A percentile compares a stretch with the other conserved stretches of the same genome.
These are phyloP conservation scores for Madurella fahalii DNA, from an alignment of 2,329 filamentous ascomycete species.

Conservation along the genomic window DNA sequence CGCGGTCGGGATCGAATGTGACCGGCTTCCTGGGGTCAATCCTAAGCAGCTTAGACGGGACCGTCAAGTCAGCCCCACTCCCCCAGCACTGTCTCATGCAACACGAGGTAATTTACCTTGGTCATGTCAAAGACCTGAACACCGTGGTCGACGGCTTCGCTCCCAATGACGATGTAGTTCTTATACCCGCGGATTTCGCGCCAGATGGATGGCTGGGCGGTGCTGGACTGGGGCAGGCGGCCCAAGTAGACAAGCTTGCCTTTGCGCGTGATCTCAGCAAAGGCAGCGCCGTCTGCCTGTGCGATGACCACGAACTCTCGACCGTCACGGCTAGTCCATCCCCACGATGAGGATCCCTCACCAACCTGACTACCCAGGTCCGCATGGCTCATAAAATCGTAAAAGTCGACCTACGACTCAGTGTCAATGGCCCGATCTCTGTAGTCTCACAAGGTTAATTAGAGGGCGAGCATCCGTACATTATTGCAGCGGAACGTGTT, in stretches of 20 bases:
- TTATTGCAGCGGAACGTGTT: conserved; percentile 45
- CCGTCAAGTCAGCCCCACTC: background rate
- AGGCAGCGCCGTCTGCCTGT: conserved; percentile 47
- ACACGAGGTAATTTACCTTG: conserved; percentile 29
- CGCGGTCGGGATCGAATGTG: conserved; percentile 32
- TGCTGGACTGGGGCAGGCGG: conserved; percentile 40
- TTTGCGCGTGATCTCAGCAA: conserved; percentile 43
- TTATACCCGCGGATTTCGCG: conserved; percentile 41
- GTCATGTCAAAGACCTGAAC: conserved; percentile 62
- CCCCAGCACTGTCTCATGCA: background rate
- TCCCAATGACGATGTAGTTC: conserved; percentile 39
- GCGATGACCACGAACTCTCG: conserved; percentile 48
- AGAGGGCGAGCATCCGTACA: background rate
- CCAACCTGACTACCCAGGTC: conserved; percentile 44
- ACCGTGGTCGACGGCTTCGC: conserved; percentile 46
- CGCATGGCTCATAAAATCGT: conserved; percentile 52
- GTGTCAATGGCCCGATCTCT: background rate
- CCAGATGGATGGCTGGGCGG: conserved; percentile 33
- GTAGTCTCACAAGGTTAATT: background rate
- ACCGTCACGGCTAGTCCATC: conserved; percentile 45
- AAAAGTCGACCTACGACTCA: conserved; percentile 40
- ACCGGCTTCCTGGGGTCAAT: conserved; percentile 39
- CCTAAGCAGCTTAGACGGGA: conserved; percentile 33
- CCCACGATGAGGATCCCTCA: conserved; percentile 40
- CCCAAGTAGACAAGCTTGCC: conserved; percentile 46